phyloP scores from a whole-genome alignment of 352 stramenopile species.

The Phytophthora tentaculata region DNA sequence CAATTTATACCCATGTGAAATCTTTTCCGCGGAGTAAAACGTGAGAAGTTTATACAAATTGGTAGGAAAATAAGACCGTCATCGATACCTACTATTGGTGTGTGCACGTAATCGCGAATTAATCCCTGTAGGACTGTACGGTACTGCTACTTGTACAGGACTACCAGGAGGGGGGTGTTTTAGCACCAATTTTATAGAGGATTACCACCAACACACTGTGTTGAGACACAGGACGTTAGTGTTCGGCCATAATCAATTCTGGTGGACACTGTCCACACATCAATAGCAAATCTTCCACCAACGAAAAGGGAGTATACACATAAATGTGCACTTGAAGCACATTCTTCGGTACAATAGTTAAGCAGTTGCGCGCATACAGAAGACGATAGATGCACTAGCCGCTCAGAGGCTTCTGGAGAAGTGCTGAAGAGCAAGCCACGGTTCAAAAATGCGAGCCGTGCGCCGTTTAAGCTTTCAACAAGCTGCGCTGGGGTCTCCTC shows the following conservation, averaged over 20 bases:
- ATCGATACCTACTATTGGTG: too few species aligned
- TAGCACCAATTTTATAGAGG: background rate
- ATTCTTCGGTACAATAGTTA: background rate
- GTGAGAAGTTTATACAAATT: too few species aligned
- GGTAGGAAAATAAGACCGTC: too few species aligned
- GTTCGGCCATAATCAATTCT: background rate
- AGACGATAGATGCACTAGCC: background rate
- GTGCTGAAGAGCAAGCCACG: background rate
- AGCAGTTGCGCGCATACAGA: background rate
- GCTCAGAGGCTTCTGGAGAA: background rate
- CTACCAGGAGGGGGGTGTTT: background rate
- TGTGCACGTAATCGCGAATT: too few species aligned
- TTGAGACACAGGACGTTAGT: background rate
- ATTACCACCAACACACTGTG: background rate
- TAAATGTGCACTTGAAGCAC: background rate
- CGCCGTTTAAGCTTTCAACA: background rate
- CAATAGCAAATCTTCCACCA: background rate
- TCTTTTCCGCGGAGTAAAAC: too few species aligned
- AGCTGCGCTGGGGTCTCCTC: background rate
- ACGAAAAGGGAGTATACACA: background rate
- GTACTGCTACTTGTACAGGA: too few species aligned
- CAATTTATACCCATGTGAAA: too few species aligned
- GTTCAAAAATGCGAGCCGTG: background rate
- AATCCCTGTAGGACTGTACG: too few species aligned
- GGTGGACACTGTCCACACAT: background rate